Evolutionary conservation across 306 rosid species (phyloP), one percentile per base, ranked within the genome.

Genomic region (Ziziphus jujuba): DNA sequence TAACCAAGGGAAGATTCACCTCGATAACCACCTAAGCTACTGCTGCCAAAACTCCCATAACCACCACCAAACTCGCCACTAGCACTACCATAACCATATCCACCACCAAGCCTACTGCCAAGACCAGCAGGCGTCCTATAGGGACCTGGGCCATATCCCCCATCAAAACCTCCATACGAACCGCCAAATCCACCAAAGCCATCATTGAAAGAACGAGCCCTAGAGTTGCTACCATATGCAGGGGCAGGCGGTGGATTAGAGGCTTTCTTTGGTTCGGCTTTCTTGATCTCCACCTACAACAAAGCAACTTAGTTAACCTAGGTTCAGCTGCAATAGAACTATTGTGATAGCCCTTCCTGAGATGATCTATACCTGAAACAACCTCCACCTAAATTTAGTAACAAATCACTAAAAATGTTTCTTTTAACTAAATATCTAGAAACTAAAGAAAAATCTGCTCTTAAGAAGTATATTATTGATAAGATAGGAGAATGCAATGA

Each of bases 211-310:
- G 96, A 75, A 71, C 90, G 96, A 62, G 85, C 81, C 93, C 98
- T 92, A 92, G 96, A 85, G 48, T 90, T 88, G 85, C 97, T 87
- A 92, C 84, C 89, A 80, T 82, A 92, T 61, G 96, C 73, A 83
- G 97, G 91, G 78, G 77, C 84, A 84, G 86, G 83, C 70, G 84
- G 84, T 71, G 96, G 85, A 89, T 88, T 90, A 74, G 98, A 90
- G 93, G 91, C 79, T 87, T 90, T 92, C 93, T 86, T 90, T 83
- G 98, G 97, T 88, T 90, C 98, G 72, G 96, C 98, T 86, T 92
- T 92, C 93, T 92, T 92, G 96, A 92, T 86, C 93, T 92, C 98
- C 95, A 92, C 98, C 98, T 92, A 92, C 98, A 92, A 90, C 84
- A 92, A 84, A 92, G 93, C 81, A 90, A 83, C 91, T 75, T 66